Evolutionary conservation across 805 yeast species (phyloP).

Genomic region (Jamesozyma hellenica): DNA sequence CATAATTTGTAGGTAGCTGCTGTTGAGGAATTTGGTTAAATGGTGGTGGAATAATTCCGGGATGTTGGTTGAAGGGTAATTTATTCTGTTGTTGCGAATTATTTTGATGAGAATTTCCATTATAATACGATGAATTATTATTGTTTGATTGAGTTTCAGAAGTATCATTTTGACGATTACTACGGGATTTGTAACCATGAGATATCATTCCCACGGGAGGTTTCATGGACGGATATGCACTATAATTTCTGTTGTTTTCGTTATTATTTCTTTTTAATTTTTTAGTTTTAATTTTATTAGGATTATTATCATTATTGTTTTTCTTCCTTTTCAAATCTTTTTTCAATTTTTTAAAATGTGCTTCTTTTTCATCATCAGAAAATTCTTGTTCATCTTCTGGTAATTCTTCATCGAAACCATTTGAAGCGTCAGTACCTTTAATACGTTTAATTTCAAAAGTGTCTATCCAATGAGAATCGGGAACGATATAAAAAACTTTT

Average conservation of each 20-base stretch:
- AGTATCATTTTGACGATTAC: neutral
- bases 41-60: no score
- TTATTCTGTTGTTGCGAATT: neutral
- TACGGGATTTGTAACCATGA: constrained; percentile 8
- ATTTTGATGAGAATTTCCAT: neutral
- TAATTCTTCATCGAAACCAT: constrained; percentile 87
- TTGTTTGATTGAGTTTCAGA: neutral
- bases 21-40: neutral
- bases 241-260: neutral
- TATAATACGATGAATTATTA: neutral
- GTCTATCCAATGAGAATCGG: constrained; percentile 66
- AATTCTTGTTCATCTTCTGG: constrained; percentile 91
- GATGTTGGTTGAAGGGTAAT: neutral
- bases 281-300: constrained; percentile 3
- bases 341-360: constrained; percentile 52
- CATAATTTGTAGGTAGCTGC: neutral
- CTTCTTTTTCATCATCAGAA: constrained; percentile 88
- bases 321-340: constrained; percentile 49
- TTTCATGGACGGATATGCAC: constrained; percentile 7
- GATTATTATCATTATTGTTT: constrained; percentile 11
- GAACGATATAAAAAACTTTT: constrained; percentile 66
- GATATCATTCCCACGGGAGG: constrained; percentile 10
- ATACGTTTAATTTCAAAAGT: constrained; percentile 60
- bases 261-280: neutral
- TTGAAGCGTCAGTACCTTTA: constrained; percentile 92